Base-by-base conservation (phyloP, 192 early-diverging fungal genomes). In the Helicostylum pulchrum region DNA sequence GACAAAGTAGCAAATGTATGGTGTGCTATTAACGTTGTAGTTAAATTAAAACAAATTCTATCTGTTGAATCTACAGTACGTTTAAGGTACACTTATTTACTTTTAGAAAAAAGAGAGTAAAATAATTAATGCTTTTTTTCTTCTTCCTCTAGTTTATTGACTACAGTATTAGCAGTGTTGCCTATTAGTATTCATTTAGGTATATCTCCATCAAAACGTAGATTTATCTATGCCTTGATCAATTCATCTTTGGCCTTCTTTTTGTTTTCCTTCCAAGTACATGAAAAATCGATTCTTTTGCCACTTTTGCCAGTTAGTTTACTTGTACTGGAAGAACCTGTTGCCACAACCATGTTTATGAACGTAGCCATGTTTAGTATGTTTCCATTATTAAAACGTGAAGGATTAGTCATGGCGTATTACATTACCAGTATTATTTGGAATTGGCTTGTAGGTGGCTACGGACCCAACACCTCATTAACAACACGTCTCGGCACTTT, bases 1-100 rank as follows among this genome's bases (percentile, higher is more conserved):
- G 97, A 99, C 79, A 99, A 99, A 73, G 97, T 99, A 2, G 95
- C 94, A 44, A 99, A 97, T 66, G 67, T 99, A 7, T 99, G 97
- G 97, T 99, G 97, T 68, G 91, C 95, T 0, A 45, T 94, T 2
- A 95, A 89, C 50, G 83, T 96, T 2, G 76, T 85, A 9, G 67
- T 99, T 63, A 97, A 97, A 64, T 64, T 96, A 50, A 88, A 91
- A 9, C 74, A 83, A 6, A 62, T 91, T 15, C 86, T 92, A 62
- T 67, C 73, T 15, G 61, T 87, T 21, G 69, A 83, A 32, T 42
- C 77, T 4, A 80, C 94, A 1, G 74, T 93, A 12, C 78, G 81
- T 20, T 61, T 95, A 17, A 92, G 88, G 90, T 89, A 80, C 43
- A 34, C 17, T 51, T 12, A 45, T 10, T 20, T 2, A n/a, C n/a